Evolutionary conservation across 129 eudicot genomes (phyloP), one percentile per base, ranked within the genome.

Genomic region (Deinandra increscens): DNA sequence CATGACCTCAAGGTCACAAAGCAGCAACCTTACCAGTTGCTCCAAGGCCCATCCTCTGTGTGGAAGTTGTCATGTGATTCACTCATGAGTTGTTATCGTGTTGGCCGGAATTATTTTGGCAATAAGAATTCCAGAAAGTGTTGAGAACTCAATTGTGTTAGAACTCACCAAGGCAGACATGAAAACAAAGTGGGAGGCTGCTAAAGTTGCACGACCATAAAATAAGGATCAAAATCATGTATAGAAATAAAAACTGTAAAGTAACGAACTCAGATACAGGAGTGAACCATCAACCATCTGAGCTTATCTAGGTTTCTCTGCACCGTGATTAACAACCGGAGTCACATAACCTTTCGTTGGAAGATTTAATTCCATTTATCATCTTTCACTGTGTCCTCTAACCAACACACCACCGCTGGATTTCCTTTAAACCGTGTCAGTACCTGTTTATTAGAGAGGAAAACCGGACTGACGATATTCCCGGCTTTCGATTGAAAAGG

Each of bases 201-300:
- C 98, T 74, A 92, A 79, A 5, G 98, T 92, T 61, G 91, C 98
- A 74, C 88, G 98, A 38, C 98, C 98, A 59, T 96, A 88, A 46
- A 92, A 26, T 26, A 1, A 26, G 31, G 31, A 26, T 1, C 31
- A 56, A 37, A 4, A 36, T 41, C 34, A 11, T 23, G 34, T 20
- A 51, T 17, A 53, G 15, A 53, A 33, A 44, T 18, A 3, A 13
- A 56, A 55, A 41, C 9, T 2, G 69, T 62, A 36, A 45, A 72
- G 23, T 50, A 45, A 74, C 38, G 26, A 91, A 95, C 95, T 91
- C 96, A 15, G 83, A 81, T 50, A 81, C 86, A 61, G 95, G 91
- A 46, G 98, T 86, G 81, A 89, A 92, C 96, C 98, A 92, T 65
- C 98, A 89, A 92, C 96, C 98, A 92, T 65, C 98, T 81, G 64